A percentile compares a stretch with the other conserved stretches of the same genome.
phyloP scores from a whole-genome alignment of 129 eudicot species.

The Chrysanthemum seticuspe region DNA sequence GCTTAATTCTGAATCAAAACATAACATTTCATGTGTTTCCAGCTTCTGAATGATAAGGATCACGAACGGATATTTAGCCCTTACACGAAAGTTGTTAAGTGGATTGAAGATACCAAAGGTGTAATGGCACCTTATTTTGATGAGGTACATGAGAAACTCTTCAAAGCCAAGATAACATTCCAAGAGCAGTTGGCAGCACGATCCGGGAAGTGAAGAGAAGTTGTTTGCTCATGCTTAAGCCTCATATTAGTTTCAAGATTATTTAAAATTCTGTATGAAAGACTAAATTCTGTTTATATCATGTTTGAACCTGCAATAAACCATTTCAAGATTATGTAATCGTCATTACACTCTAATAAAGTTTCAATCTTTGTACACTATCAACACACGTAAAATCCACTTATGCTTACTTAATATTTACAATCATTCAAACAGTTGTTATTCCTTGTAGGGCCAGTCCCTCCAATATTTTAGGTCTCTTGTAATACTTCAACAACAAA shows the following conservation, averaged over 20 bases:
- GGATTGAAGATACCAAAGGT: conserved; percentile 58
- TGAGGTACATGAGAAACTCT: conserved; percentile 47
- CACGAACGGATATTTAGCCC: conserved; percentile 58
- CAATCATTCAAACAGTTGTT: conserved; percentile 46
- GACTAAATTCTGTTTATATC: conserved; percentile 9
- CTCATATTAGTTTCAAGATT: conserved; percentile 4
- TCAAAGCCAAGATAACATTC: conserved; percentile 29
- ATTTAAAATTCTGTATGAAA: background rate
- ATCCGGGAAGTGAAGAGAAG: conserved; percentile 29
- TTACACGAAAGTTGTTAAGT: conserved; percentile 47
- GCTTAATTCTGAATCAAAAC: background rate
- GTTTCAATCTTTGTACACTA: conserved; percentile 8
- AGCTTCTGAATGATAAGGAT: conserved; percentile 57
- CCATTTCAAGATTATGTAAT: conserved; percentile 5
- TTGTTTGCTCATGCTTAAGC: conserved; percentile 23
- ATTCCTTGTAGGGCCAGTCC: conserved; percentile 55
- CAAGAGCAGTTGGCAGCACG: conserved; percentile 25
- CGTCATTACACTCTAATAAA: conserved; percentile 1
- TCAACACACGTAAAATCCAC: background rate
- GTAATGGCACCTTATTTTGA: conserved; percentile 69
- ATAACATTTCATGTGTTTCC: conserved; percentile 1
- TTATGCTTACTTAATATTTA: background rate
- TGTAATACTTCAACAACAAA: conserved; percentile 77
- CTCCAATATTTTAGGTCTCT: conserved; percentile 66
- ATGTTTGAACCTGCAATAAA: background rate